These are phyloP conservation scores for Lachnellula hyalina DNA, from an alignment of 2,329 filamentous ascomycete genomes.

Conservation along the genomic window DNA sequence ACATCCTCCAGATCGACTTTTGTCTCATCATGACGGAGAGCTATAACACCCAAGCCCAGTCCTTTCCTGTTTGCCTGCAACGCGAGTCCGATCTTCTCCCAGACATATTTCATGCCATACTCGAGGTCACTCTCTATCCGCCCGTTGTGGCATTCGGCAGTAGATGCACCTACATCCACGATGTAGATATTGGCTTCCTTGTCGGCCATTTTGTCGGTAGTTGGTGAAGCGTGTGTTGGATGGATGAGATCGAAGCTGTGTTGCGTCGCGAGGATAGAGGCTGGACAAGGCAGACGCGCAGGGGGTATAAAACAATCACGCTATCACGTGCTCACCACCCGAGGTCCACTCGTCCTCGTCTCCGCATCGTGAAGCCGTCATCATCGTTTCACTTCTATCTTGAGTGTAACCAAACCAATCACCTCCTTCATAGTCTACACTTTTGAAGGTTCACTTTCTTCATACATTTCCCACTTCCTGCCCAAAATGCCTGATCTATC, in stretches of 20 bases:
- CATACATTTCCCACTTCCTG: not conserved
- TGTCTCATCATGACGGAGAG: constrained; percentile 74
- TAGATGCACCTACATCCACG: constrained; percentile 81
- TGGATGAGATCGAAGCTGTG: too few species aligned
- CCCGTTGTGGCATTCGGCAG: constrained; percentile 66
- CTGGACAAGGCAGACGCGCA: constrained; percentile 7
- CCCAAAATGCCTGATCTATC: constrained; percentile 33
- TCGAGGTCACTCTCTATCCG: constrained; percentile 77
- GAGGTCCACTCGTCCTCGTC: not conserved
- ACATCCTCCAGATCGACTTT: constrained; percentile 62
- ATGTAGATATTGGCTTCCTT: constrained; percentile 94
- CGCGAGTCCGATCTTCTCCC: constrained; percentile 82
- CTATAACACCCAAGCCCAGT: constrained; percentile 71
- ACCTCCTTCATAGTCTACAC: not conserved
- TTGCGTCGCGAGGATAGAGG: not conserved
- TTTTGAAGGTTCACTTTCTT: not conserved
- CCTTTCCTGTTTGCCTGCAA: constrained; percentile 67
- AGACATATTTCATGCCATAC: constrained; percentile 86
- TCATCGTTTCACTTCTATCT: not conserved
- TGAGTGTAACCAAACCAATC: too few species aligned
- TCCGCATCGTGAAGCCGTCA: not conserved
- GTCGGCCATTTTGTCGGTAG: constrained; percentile 63
- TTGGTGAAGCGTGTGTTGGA: not conserved
- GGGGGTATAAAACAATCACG: not conserved
- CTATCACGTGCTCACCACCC: not conserved